Base-by-base conservation (phyloP, 768 basidiomycete genomes). In the Coprinopsis cinerea region DNA sequence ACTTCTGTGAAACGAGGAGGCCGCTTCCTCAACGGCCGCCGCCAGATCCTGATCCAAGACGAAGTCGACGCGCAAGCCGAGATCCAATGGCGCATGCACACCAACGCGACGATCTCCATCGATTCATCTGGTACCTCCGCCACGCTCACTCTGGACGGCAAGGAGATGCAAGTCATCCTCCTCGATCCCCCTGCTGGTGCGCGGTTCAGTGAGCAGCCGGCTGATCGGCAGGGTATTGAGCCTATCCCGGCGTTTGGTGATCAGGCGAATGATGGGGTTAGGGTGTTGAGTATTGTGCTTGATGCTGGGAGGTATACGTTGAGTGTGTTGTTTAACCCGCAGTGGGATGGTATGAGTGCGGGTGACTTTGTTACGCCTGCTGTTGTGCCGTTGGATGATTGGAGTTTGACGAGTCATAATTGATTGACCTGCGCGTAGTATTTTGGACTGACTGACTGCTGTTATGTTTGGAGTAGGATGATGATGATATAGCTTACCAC, bases 71-170 rank as follows among this genome's bases (percentile, higher is more conserved):
- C 82, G 2, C 65, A 74, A 27, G 71, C 64, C 4, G 57, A 73
- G 18, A 64, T 96, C 40, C 78, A 84, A 70, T 96, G 95, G 95
- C 83, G 92, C 41, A 88, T 90, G 76, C 93, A 98, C 67, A 97
- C 95, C 49, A 98, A 98, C 67, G 94, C 95, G 10, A 91, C 92
- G 2, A 65, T 91, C 30, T 58, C 63, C 49, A 59, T 63, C 36
- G 63, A 65, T 47, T 47, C 67, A 47, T 67, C 64, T 47, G 82
- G 84, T 26, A 78, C 76, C 3, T 78, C 83, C 1, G 95, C 92
- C 1, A 90, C 84, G 2, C 71, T 99, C 53, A 70, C 67, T 5
- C 78, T 94, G 44, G 88, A 77, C 37, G 82, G 78, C 25, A 68
- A 89, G 64, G 84, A 77, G 35, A 67, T 91, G 70, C 62, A 70